Percentiles rank a stretch among this genome's conserved stretches.
These are phyloP conservation scores for Jaapia argillacea DNA, from an alignment of 768 basidiomycete species.

Conservation along the genomic window DNA sequence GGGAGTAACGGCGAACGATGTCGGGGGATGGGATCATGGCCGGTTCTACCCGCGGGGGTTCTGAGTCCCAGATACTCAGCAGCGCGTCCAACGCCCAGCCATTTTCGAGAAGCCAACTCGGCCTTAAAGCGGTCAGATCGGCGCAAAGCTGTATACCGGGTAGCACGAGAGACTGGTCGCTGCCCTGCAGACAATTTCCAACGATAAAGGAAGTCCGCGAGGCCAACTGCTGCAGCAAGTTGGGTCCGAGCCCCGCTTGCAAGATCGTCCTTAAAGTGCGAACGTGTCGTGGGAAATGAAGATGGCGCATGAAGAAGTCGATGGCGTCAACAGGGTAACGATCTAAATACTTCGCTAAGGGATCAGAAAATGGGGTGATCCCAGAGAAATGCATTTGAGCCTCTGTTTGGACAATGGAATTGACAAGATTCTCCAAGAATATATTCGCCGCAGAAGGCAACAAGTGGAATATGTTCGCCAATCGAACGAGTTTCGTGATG, in stretches of 20 bases:
- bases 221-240: slow-evolving; percentile 57
- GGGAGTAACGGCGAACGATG: slow-evolving; percentile 44
- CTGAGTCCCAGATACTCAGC: slow-evolving; percentile 52
- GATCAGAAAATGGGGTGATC: slow-evolving; percentile 86
- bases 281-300: slow-evolving; percentile 72
- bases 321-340: slow-evolving; percentile 82
- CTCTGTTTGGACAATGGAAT: slow-evolving; percentile 86
- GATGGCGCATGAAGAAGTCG: slow-evolving; percentile 72
- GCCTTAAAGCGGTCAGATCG: slow-evolving; percentile 60
- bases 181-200: slow-evolving; percentile 36
- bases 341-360: slow-evolving; percentile 84
- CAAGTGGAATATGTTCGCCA: slow-evolving; percentile 96
- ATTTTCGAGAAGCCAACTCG: slow-evolving; percentile 65
- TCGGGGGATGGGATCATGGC: slow-evolving; percentile 41
- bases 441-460: slow-evolving; percentile 89
- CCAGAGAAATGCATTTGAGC: slow-evolving; percentile 84
- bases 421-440: slow-evolving; percentile 83
- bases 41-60: slow-evolving; percentile 28
- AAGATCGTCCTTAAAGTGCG: slow-evolving; percentile 80
- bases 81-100: slow-evolving; percentile 60
- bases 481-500: slow-evolving; percentile 86
- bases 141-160: slow-evolving; percentile 70
- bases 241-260: slow-evolving; percentile 68
- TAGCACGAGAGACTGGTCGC: slow-evolving; percentile 40
- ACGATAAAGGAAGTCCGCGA: slow-evolving; percentile 48